phyloP scores from a whole-genome alignment of 176 grass and related monocot species.

The Zea mays region DNA sequence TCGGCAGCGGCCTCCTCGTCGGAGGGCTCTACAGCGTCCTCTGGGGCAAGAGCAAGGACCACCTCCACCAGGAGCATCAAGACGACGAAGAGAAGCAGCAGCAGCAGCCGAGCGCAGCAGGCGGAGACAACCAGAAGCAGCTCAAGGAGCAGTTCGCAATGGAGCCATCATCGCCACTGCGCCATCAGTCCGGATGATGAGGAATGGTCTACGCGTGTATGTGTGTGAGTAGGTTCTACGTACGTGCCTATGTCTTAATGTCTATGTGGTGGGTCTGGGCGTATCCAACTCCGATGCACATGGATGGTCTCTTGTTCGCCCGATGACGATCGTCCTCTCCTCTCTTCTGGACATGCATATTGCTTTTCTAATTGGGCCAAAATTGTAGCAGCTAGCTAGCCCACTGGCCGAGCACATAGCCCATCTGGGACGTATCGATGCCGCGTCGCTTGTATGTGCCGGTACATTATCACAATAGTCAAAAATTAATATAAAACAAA shows the following conservation, averaged over 20 bases:
- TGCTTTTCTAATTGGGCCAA: neutral
- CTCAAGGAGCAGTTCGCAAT: neutral
- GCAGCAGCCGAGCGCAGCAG: neutral
- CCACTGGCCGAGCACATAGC: neutral
- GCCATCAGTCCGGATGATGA: neutral
- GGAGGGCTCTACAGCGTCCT: conserved; percentile 52
- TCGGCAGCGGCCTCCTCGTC: conserved; percentile 45
- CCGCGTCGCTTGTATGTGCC: no score
- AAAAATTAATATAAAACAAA: no score
- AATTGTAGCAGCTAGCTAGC: neutral
- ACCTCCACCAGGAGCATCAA: neutral
- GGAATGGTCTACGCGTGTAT: neutral
- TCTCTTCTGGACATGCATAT: no score
- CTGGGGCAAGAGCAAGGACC: conserved; percentile 57
- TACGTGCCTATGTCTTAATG: neutral
- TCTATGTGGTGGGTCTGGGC: no score
- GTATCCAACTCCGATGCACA: no score
- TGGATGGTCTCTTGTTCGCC: no score
- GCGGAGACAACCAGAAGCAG: neutral
- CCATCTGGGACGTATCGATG: neutral
- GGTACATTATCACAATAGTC: no score
- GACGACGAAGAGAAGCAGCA: conserved; percentile 1
- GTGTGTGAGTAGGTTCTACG: no score
- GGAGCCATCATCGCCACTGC: neutral
- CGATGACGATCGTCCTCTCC: no score